Conservation (phyloP, 495 filamentous ascomycete genomes). For the Neurospora pannonica region DNA sequence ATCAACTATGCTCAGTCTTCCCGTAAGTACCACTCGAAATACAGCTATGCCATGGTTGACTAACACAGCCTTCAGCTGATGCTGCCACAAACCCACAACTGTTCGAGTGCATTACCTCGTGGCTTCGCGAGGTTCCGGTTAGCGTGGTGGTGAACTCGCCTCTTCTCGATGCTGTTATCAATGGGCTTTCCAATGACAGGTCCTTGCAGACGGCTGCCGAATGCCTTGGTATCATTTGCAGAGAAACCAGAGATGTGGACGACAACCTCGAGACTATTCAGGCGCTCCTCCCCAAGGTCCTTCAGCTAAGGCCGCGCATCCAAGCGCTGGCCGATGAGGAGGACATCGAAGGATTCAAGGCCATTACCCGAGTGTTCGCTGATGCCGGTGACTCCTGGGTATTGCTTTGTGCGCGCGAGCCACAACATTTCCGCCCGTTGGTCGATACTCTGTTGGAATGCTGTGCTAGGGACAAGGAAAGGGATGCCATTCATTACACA, state of each 20-base stretch:
- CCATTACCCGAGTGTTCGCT: constrained; percentile 78
- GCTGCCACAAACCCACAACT: constrained; percentile 84
- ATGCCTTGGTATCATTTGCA: constrained; percentile 81
- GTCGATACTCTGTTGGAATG: constrained; percentile 89
- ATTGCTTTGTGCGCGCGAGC: constrained; percentile 75
- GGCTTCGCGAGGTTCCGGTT: constrained; percentile 85
- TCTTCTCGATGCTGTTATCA: constrained; percentile 70
- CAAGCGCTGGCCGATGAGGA: constrained; percentile 63
- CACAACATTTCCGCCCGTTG: constrained; percentile 69
- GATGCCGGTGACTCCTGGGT: constrained; percentile 95
- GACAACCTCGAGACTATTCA: constrained; percentile 73
- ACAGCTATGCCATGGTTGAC: neutral
- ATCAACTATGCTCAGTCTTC: constrained; percentile 87
- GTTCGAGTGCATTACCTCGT: constrained; percentile 90
- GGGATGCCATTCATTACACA: constrained; percentile 81
- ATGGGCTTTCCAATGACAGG: constrained; percentile 59
- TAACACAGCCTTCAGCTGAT: constrained; percentile 27
- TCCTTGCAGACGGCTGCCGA: constrained; percentile 90
- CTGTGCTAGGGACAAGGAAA: constrained; percentile 72
- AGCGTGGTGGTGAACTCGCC: constrained; percentile 75
- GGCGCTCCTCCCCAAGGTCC: constrained; percentile 71
- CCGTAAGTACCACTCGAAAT: constrained; percentile 41
- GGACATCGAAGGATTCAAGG: constrained; percentile 80
- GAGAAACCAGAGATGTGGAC: constrained; percentile 89
- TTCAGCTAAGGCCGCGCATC: constrained; percentile 73